A percentile compares a stretch with the other conserved stretches of the same genome.
These are phyloP conservation scores for Mentha longifolia DNA, from an alignment of 257 asterid genomes.

Conservation along the genomic window DNA sequence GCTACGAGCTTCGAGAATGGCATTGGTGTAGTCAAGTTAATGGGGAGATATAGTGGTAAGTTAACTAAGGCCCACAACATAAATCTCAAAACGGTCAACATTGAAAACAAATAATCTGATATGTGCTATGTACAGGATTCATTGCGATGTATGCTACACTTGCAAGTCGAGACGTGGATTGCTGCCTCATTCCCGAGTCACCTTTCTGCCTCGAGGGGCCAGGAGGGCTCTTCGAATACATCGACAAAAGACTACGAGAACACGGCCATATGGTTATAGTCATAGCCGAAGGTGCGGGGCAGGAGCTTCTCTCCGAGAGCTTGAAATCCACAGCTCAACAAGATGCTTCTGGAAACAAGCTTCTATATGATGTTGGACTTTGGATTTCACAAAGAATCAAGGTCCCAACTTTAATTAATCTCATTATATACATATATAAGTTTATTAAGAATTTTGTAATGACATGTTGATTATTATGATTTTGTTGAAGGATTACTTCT, in stretches of 20 bases:
- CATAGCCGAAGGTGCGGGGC: conserved; percentile 97
- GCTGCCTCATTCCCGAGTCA: conserved; percentile 95
- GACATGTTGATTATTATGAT: not conserved
- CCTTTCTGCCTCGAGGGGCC: conserved; percentile 86
- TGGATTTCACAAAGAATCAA: conserved; percentile 87
- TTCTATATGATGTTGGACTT: conserved; percentile 79
- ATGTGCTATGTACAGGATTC: too few relatives aligned
- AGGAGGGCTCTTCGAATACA: conserved; percentile 84
- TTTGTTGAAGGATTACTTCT: conserved; percentile 46
- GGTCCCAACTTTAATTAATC: conserved; percentile 41
- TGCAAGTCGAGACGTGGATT: conserved; percentile 93
- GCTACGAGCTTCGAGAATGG: conserved; percentile 93
- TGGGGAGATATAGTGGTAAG: conserved; percentile 93
- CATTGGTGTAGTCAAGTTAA: conserved; percentile 86
- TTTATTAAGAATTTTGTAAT: not conserved
- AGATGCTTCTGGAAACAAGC: conserved; percentile 90
- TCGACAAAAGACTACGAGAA: conserved; percentile 72
- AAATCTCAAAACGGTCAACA: too few relatives aligned
- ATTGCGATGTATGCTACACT: conserved; percentile 94
- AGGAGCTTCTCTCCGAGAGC: conserved; percentile 73
- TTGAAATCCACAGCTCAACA: conserved; percentile 41
- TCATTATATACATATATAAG: too few relatives aligned
- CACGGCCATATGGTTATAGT: conserved; percentile 94
- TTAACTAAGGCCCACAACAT: too few relatives aligned
- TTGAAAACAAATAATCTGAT: too few relatives aligned